Evolutionary conservation across 805 yeast genomes (phyloP).

Genomic region (Starmerella sirachaensis): DNA sequence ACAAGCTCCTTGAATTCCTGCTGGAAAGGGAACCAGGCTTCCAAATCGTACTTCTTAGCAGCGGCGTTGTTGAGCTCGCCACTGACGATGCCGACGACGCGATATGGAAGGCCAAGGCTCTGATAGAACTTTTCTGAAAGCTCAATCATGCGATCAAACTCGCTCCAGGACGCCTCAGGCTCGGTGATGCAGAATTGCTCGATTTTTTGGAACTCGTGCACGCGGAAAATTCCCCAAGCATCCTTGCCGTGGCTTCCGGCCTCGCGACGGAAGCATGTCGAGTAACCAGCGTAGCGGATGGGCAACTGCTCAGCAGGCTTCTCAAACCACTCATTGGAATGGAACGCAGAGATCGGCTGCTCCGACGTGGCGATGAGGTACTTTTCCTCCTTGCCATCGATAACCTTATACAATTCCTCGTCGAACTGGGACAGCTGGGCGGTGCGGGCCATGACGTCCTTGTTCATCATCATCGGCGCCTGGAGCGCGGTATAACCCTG

Average conservation of each 20-base stretch:
- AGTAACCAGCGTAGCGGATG: constrained; percentile 91
- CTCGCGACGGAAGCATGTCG: constrained; percentile 98
- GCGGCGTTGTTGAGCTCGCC: constrained; percentile 99
- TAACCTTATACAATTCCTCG: constrained; percentile 93
- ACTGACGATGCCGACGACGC: constrained; percentile 95
- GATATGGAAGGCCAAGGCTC: constrained; percentile 83
- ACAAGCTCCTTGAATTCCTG: constrained; percentile 96
- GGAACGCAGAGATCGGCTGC: constrained; percentile 97
- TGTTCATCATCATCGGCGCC: constrained; percentile 99
- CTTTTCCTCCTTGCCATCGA: constrained; percentile 96
- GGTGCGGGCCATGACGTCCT: constrained; percentile 98
- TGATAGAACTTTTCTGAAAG: constrained; percentile 86
- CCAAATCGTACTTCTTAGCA: constrained; percentile 95
- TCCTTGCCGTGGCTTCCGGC: constrained; percentile 99
- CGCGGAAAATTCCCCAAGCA: constrained; percentile 99
- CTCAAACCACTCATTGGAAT: constrained; percentile 96
- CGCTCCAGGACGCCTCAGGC: constrained; percentile 97
- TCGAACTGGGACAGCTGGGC: constrained; percentile 97
- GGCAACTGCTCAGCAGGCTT: constrained; percentile 95
- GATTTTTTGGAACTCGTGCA: constrained; percentile 94
- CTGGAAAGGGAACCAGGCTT: constrained; percentile 99
- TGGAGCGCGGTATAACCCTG: constrained; percentile 82
- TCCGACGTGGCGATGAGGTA: constrained; percentile 97
- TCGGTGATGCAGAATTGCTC: constrained; percentile 94
- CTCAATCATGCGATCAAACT: constrained; percentile 90